Evolutionary conservation across 140 eudicot genomes (phyloP).

Genomic region (Bidens hawaiensis): DNA sequence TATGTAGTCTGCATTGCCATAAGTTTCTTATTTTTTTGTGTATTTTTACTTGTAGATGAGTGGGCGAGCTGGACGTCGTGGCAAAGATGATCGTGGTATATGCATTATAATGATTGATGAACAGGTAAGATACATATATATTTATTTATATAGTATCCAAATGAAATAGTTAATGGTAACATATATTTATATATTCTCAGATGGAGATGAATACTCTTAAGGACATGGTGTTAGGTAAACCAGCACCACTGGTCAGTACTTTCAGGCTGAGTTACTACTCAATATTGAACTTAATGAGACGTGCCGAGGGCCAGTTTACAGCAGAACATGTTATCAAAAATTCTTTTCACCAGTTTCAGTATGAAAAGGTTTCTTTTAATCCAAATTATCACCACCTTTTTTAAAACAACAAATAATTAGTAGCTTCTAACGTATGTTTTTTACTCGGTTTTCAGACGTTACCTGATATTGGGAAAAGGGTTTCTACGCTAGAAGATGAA

Average conservation of each 20-base stretch:
- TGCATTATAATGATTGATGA: constrained; percentile 97
- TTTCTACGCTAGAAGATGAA: constrained; percentile 87
- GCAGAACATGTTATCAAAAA: constrained; percentile 97
- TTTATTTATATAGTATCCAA: background rate
- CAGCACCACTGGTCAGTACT: constrained; percentile 96
- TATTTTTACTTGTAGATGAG: constrained; percentile 65
- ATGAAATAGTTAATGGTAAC: background rate
- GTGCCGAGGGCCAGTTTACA: constrained; percentile 98
- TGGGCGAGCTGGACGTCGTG: constrained; percentile 99
- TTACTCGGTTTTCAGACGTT: constrained; percentile 53
- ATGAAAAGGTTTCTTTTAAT: constrained; percentile 71
- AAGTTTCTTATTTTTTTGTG: constrained; percentile 13
- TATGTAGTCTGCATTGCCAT: constrained; percentile 5
- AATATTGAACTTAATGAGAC: constrained; percentile 96
- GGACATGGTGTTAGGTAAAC: constrained; percentile 97
- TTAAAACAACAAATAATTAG: background rate
- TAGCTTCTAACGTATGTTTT: constrained; percentile 9
- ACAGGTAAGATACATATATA: constrained; percentile 63
- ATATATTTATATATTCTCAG: constrained; percentile 24
- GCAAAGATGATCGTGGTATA: constrained; percentile 98
- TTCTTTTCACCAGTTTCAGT: constrained; percentile 95
- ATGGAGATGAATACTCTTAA: constrained; percentile 94
- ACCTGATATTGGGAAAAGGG: constrained; percentile 92
- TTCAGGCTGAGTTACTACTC: constrained; percentile 98
- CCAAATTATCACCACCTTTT: background rate